Evolutionary conservation across 768 basidiomycete genomes (phyloP).

Genomic region (Boletus patriciae): DNA sequence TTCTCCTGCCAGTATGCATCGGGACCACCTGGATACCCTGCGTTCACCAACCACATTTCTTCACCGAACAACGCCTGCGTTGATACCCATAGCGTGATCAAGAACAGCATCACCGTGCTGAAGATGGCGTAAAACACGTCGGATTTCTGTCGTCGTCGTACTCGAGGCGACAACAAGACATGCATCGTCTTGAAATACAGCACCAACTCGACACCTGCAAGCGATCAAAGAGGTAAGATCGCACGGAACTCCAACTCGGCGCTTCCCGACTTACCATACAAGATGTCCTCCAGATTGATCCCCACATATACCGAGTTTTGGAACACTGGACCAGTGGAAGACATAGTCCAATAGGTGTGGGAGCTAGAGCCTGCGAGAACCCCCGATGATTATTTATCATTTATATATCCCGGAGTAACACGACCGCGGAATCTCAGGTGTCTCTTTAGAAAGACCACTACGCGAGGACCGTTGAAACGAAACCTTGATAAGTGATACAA

Average conservation of each 20-base stretch:
- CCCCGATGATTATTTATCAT: neutral
- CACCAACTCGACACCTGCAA: conserved; percentile 25
- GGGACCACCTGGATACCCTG: conserved; percentile 35
- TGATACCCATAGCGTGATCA: conserved; percentile 35
- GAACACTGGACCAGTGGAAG: conserved; percentile 21
- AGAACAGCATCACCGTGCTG: conserved; percentile 28
- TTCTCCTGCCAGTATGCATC: conserved; percentile 33
- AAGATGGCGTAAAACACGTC: conserved; percentile 26
- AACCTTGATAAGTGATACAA: neutral
- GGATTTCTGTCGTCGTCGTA: neutral
- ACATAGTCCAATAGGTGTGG: conserved; percentile 6
- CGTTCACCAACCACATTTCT: conserved; percentile 38
- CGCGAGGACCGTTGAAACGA: neutral
- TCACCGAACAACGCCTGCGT: conserved; percentile 34
- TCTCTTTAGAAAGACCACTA: neutral
- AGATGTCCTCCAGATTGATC: conserved; percentile 25
- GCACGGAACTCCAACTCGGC: too few relatives aligned
- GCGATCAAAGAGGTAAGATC: neutral
- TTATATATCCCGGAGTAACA: conserved; percentile 11
- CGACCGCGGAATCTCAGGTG: neutral
- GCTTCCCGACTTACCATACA: conserved; percentile 20
- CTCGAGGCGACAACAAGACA: conserved; percentile 7
- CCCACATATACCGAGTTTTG: conserved; percentile 25
- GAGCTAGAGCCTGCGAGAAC: neutral
- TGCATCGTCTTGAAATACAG: conserved; percentile 28